Base-by-base conservation (phyloP, 2,329 filamentous ascomycete species). In the Trichoderma sp. region DNA sequence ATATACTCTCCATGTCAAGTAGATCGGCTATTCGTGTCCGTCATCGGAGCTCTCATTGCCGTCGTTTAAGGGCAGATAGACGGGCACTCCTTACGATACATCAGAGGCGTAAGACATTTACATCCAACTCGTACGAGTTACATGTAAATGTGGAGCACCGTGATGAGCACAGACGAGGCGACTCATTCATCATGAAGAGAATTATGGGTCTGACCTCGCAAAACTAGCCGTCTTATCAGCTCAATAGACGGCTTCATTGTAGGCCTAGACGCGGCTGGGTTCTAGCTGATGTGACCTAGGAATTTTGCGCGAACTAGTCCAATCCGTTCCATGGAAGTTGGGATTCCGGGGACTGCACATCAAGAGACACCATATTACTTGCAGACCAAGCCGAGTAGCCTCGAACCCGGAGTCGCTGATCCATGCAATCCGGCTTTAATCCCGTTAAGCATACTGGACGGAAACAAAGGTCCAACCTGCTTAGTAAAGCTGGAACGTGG, bases 111-210 rank as follows among this genome's bases (percentile, higher is more conserved):
- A 21, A 61, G 36, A 61, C 51, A 9, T 32, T 34, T n/a, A 9
- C n/a, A 9, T n/a, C 34, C 36, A 58, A 32, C 66, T 69, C 64
- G 34, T 67, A 67, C 64, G 64, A 58, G 64, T 53, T 30, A 57
- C 34, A 58, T 18, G 34, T 9, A 58, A 43, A 39, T 43, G 56
- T 67, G 64, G 64, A 67, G 64, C 36, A 58, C 18, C 12, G 12
- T 39, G 53, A 58, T 53, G 26, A 28, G 53, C 53, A 60, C 21
- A n/a, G 53, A 32, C 30, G 24, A 47, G 43, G 56, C n/a, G 67
- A 43, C 57, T 70, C 56, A 26, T 70, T 34, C 26, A 53, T 60
- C 8, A 62, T 32, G 21, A 62, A 26, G 7, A 24, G 12, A 69
- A 34, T 12, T 32, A 70, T 60, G 65, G 56, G 39, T 39, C 57